A percentile compares a stretch with the other conserved stretches of the same genome.
phyloP scores from a whole-genome alignment of 257 asterid species.

The Misopates orontium region DNA sequence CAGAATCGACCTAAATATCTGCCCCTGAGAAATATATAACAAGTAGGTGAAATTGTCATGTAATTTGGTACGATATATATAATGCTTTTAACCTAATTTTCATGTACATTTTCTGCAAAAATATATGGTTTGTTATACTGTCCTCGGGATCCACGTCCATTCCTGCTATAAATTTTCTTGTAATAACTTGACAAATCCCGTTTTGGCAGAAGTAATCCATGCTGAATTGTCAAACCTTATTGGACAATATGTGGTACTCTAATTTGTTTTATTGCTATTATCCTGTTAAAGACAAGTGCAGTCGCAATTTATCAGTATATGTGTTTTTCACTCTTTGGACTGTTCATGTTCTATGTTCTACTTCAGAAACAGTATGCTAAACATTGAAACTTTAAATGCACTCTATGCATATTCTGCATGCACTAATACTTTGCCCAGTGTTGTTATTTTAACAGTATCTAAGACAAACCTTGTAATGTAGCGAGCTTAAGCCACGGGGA shows the following conservation, averaged over 20 bases:
- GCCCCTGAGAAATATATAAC: not conserved
- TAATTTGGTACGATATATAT: constrained; percentile 6
- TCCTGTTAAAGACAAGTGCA: not conserved
- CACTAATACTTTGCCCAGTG: not conserved
- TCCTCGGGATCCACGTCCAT: not conserved
- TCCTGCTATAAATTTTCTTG: not conserved
- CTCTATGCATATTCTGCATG: constrained; percentile 1
- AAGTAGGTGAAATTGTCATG: not conserved
- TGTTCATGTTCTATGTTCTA: constrained; percentile 2
- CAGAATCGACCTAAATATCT: constrained; percentile 2
- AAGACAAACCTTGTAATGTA: not conserved
- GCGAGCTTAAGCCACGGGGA: too few species aligned
- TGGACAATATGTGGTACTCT: not conserved
- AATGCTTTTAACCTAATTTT: not conserved
- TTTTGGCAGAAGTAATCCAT: constrained; percentile 8
- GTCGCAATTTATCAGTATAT: not conserved
- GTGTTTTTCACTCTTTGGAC: constrained; percentile 2
- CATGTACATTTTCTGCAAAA: not conserved
- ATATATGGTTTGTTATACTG: not conserved
- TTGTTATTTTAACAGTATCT: not conserved
- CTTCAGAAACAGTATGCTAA: constrained; percentile 3
- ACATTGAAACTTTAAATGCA: constrained; percentile 5
- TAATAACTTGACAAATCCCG: constrained; percentile 2
- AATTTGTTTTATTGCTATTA: not conserved
- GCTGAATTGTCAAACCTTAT: not conserved